These are phyloP conservation scores for Corrigiola litoralis DNA, from an alignment of 179 eudicot species.

Conservation along the genomic window DNA sequence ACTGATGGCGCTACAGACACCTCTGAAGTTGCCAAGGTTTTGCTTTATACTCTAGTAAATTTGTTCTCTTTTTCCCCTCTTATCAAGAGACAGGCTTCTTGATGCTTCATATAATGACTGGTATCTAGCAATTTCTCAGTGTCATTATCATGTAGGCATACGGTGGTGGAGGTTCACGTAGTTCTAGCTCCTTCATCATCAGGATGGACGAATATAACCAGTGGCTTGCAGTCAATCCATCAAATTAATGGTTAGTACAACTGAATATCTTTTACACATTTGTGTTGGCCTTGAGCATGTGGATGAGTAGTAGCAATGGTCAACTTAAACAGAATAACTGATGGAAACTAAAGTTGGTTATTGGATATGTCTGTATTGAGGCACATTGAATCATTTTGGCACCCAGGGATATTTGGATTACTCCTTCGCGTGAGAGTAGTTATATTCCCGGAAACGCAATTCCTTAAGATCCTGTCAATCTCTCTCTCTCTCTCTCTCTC, in stretches of 20 bases:
- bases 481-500: no score
- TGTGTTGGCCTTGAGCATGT: background rate
- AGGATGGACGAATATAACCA: conserved; percentile 94
- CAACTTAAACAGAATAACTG: no score
- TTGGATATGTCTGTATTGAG: background rate
- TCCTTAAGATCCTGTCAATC: no score
- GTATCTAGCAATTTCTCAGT: conserved; percentile 5
- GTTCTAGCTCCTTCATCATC: conserved; percentile 85
- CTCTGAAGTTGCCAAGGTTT: conserved; percentile 91
- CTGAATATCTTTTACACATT: background rate
- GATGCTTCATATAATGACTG: background rate
- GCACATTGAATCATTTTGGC: background rate
- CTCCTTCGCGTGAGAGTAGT: no score
- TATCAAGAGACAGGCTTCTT: background rate
- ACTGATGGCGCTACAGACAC: conserved; percentile 65
- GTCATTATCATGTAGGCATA: conserved; percentile 54
- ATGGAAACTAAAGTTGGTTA: background rate
- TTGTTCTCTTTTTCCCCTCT: background rate
- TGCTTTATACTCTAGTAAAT: conserved; percentile 1
- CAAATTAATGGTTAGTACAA: conserved; percentile 18
- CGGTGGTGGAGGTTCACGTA: conserved; percentile 84
- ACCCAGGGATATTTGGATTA: no score
- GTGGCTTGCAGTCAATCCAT: conserved; percentile 45
- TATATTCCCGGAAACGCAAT: no score
- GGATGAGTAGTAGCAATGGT: no score